Base-by-base conservation (phyloP, 305 asterid genomes). In the Solanum hybrid region DNA sequence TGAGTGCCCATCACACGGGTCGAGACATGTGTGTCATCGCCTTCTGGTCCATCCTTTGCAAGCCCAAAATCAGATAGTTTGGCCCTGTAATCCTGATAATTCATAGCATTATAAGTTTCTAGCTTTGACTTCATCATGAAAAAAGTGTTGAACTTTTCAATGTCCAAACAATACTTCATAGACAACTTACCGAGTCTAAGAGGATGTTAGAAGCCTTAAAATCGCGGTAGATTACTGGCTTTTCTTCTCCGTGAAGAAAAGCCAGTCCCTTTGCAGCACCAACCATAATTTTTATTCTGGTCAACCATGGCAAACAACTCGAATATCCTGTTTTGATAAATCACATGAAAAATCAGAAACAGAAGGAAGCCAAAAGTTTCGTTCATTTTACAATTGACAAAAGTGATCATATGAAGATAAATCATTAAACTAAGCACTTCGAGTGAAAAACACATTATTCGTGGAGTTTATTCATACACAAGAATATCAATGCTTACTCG, bases 221-320 rank as follows among this genome's bases (percentile, higher is more conserved):
- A 31, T 91, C 93, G 22, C 93, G 89, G 87, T 89, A 90, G 51
- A 91, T 91, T 14, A 91, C 91, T n/a, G 92, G 92, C 79, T 91
- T 90, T 86, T 90, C 93, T 89, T 90, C 93, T 17, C 91, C 93
- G 26, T 91, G 93, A 79, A 91, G 93, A 78, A 91, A 91, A 31
- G 91, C 92, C n/a, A 91, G 79, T 34, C 93, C 93, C 81, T 89
- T 91, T 7, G 93, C 93, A 24, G 93, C 92, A 77, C 93, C 93
- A 31, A 88, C 89, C 4, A 89, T 90, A 65, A 90, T 91, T 87
- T 90, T 88, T 31, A 91, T 91, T 89, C 93, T 88, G 36, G 89
- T 91, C 37, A 65, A 41, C 93, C 93, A 91, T 88, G 93, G 90
- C 89, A 91, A 77, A 20, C 91, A 76, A 77, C 79, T 88, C 29